Percentiles rank a stretch among this genome's conserved stretches.
These are phyloP conservation scores for Ceratocystis huliohia DNA, from an alignment of 2,329 filamentous ascomycete genomes.

Conservation along the genomic window DNA sequence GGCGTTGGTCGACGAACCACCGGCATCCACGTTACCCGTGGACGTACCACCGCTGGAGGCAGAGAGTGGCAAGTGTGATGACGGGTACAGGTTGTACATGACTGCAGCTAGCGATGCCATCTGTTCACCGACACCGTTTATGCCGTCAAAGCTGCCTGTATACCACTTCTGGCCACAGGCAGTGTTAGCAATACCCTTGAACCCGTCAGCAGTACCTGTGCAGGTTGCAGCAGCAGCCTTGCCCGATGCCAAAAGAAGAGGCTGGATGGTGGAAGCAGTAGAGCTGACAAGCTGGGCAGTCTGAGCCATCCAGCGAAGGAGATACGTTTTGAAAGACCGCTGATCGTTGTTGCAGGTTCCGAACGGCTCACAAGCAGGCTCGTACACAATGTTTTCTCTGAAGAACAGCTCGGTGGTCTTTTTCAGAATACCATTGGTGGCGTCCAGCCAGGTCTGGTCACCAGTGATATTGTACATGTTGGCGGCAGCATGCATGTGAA, in stretches of 20 bases:
- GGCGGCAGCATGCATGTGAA: conserved; percentile 50
- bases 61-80: conserved; percentile 36
- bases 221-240: conserved; percentile 41
- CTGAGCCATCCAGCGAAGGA: conserved; percentile 52
- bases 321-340: conserved; percentile 63
- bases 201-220: conserved; percentile 35
- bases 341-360: conserved; percentile 57
- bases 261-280: conserved; percentile 37
- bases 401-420: conserved; percentile 43
- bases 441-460: conserved; percentile 41
- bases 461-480: conserved; percentile 51
- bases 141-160: conserved; percentile 42
- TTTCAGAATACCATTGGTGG: conserved; percentile 45
- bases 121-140: conserved; percentile 53
- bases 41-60: conserved; percentile 47
- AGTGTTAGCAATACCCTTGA: conserved; percentile 42
- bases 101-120: conserved; percentile 55
- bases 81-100: conserved; percentile 44
- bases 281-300: conserved; percentile 43
- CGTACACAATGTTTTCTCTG: conserved; percentile 42
- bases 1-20: conserved; percentile 27
- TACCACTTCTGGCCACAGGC: conserved; percentile 57
- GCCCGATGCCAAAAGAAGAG: conserved; percentile 40
- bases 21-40: conserved; percentile 32
- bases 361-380: conserved; percentile 52